These are phyloP conservation scores for Vaccinium corymbosum DNA, from an alignment of 148 eudicot species.

Conservation along the genomic window DNA sequence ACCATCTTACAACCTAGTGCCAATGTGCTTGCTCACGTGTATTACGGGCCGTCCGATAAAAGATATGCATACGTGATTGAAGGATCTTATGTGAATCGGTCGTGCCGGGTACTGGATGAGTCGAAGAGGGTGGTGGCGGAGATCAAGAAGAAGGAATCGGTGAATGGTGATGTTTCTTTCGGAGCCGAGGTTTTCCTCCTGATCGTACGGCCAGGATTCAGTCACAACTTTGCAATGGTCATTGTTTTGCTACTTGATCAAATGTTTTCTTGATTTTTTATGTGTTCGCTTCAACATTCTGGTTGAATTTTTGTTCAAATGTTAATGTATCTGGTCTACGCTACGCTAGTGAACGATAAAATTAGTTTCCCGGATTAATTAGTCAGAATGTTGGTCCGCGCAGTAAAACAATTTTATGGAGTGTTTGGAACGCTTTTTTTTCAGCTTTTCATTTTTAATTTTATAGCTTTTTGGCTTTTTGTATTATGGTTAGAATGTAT, in stretches of 20 bases:
- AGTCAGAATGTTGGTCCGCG: not conserved
- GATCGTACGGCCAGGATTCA: slow-evolving; percentile 54
- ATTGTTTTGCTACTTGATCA: slow-evolving; percentile 70
- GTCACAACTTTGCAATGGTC: slow-evolving; percentile 66
- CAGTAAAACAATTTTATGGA: not conserved
- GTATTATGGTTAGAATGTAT: no score
- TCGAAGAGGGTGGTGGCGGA: slow-evolving; percentile 57
- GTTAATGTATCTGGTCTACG: not conserved
- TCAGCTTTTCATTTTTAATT: no score
- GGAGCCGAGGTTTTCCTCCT: slow-evolving; percentile 73
- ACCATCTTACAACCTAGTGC: slow-evolving; percentile 31
- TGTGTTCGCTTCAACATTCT: not conserved
- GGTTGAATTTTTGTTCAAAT: not conserved
- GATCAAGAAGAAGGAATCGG: slow-evolving; percentile 65
- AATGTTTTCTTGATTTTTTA: slow-evolving; percentile 41
- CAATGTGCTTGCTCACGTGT: slow-evolving; percentile 49
- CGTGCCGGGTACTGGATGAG: slow-evolving; percentile 53
- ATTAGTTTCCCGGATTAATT: not conserved
- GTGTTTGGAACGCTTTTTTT: no score
- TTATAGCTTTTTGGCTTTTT: no score
- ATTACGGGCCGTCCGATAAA: slow-evolving; percentile 23
- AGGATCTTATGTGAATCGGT: slow-evolving; percentile 57
- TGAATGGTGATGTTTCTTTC: slow-evolving; percentile 47
- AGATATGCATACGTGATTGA: slow-evolving; percentile 45
- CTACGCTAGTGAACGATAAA: not conserved